Evolutionary conservation across 179 eudicot genomes (phyloP), one percentile per base, ranked within the genome.

Genomic region (Beta macrorhiza): DNA sequence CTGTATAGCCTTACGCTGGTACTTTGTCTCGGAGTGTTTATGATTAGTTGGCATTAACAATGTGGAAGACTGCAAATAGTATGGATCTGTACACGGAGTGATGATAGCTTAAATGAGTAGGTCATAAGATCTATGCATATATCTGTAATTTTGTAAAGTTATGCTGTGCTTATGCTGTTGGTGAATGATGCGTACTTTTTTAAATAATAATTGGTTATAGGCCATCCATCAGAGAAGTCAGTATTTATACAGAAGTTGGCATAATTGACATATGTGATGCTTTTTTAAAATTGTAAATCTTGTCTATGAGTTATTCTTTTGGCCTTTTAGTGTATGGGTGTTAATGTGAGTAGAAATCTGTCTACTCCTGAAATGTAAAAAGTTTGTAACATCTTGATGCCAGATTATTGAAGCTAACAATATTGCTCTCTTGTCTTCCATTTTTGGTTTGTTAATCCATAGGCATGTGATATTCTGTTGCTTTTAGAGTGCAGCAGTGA

Each of bases 391-490:
- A 32, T 56, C 20, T 17, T 52, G 64, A 55, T 74, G 64, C 44
- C 2, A 74, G 20, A 15, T 53, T 73, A 72, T 17, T 19, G 15
- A 22, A 52, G 63, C 22, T 29, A 25, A 10, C 45, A 25, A 29
- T 56, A 56, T 5, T 2, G 19, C 5, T 17, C 8, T 75, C 14
- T 19, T 11, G 22, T 67, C 29, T 12, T 62, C 44, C 20, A 15
- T 7, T 62, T 45, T 13, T 32, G 13, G 61, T 19, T 37, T 45
- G 14, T 72, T 57, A 8, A 51, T 44, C 2, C 72, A 15, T 65
- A 32, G 19, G 52, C 25, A 53, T 53, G 64, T 53, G 44, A 53
- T 78, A 52, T 78, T 32, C 55, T 52, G 37, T n/a, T 78, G 80
- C 47, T 52, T 78, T 56, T 69, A 37, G 20, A 51, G 4, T 80